Conservation (phyloP, 129 eudicot genomes). For the Saposhnikovia divaricata region DNA sequence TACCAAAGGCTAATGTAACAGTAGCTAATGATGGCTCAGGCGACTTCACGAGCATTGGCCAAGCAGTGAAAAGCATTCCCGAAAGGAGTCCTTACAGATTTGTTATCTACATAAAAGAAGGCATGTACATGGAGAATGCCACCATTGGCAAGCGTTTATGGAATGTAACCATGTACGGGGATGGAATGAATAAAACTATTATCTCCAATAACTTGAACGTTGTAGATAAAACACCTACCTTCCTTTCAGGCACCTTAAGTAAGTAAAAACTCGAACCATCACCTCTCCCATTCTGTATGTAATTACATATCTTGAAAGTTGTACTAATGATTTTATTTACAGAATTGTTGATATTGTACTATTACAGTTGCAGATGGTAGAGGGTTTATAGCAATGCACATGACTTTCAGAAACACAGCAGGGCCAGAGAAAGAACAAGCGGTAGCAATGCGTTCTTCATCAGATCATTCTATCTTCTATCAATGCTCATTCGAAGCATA, state of each 20-base stretch:
- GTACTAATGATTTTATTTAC: not conserved
- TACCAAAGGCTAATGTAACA: conserved; percentile 4
- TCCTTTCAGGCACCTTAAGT: conserved; percentile 4
- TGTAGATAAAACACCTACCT: not conserved
- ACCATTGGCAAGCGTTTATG: conserved; percentile 2
- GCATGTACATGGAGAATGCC: conserved; percentile 1
- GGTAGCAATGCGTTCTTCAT: conserved; percentile 5
- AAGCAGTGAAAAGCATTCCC: conserved; percentile 4
- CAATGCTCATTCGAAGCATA: conserved; percentile 14
- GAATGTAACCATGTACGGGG: conserved; percentile 13
- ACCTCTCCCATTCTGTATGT: not conserved
- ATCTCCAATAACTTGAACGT: not conserved
- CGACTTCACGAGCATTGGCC: not conserved
- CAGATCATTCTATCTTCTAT: conserved; percentile 14
- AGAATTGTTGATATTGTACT: not conserved
- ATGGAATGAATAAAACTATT: not conserved
- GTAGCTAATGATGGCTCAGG: conserved; percentile 11
- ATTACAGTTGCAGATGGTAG: conserved; percentile 8
- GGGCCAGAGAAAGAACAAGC: conserved; percentile 14
- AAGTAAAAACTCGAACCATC: not conserved
- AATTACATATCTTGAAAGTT: not conserved
- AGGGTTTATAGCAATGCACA: conserved; percentile 10
- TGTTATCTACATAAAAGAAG: conserved; percentile 10
- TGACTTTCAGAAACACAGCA: conserved; percentile 10
- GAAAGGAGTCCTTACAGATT: conserved; percentile 1